Evolutionary conservation across 2,329 filamentous ascomycete genomes (phyloP), one percentile per base, ranked within the genome.

Genomic region (Cladosporium phlei): DNA sequence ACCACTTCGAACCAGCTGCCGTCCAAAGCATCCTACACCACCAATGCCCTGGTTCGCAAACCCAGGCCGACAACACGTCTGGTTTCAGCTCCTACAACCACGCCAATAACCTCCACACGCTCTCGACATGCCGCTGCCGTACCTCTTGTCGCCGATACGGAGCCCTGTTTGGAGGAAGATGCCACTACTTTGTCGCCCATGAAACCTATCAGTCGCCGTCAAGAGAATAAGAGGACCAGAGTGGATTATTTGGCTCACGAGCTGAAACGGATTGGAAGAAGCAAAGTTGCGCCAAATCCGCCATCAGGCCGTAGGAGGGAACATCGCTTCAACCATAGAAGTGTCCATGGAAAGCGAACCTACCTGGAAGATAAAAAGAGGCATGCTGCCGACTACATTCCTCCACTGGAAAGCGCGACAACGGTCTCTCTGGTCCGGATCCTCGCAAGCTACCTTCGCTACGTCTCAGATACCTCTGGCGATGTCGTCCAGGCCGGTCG

Each of bases 391-490:
- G 46, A 51, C 17, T 14, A 34, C 3, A 34, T 39, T n/a, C 28
- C 28, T 4, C 14, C 22, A 5, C 25, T 48, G 24, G 43, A 44
- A 10, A 17, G 35, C 3, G 29, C 34, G 3, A 29, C 14, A 11
- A 46, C 50, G 10, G 30, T 50, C 17, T 37, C 42, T 6, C 40
- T 59, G 2, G 37, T 50, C 20, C 45, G 47, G 5, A 52, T 59
- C 9, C 29, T 53, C 6, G 53, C 52, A 17, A 48, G 42, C 38
- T 53, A 47, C 12, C 51, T 60, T n/a, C 52, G 44, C 28, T 39
- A 46, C 16, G 16, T 35, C 27, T 12, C n/a, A 33, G 21, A 39
- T 7, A 17, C 3, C 21, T 5, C n/a, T 7, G 2, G 3, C 14
- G 27, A 22, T 3, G 7, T 6, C 16, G 5, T 33, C 12, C 17